Evolutionary conservation across 805 yeast species (phyloP), one percentile per base, ranked within the genome.

Genomic region (Yarrowia porcina): DNA sequence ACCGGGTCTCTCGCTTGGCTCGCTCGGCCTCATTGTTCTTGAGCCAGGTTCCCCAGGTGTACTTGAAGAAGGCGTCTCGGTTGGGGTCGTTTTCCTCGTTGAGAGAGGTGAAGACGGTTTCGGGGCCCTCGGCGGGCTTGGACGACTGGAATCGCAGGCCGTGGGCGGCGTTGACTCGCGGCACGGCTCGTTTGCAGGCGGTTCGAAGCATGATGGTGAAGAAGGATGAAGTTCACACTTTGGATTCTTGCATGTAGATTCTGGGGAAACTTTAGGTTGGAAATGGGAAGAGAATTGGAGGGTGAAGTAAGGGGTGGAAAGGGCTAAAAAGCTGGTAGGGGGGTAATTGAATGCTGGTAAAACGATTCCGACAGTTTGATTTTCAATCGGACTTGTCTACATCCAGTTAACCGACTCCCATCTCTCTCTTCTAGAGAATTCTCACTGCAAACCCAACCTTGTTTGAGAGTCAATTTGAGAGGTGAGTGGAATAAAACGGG

Each of bases 11-110:
- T 75, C 99, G 84, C 68, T 83, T 84, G 15, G 80, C 83, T 70
- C 89, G 88, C 72, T 94, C 92, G 32, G 74, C 75, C 63, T 79
- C 81, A 72, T 94, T 97, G 71, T 93, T 83, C 66, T 80, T 83
- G 69, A 92, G 77, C 98, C 98, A 93, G 7, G 96, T 82, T 52
- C 99, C 99, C 96, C 98, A 93, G 2, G 94, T 80, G 72, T 91
- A 93, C 69, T 88, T 84, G 79, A 90, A 93, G 70, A 94, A 89
- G 44, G 54, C 56, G 27, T 59, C 54, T 23, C 63, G 52, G 42
- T 59, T 42, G 44, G 63, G 63, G n/a, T 59, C 63, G 35, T 59
- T 59, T n/a, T 59, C 63, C 42, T 59, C 63, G 15, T 42, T 44
- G 44, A 59, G 63, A 5, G 63, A 44, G 18, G 63, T 59, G 54